phyloP scores from a whole-genome alignment of 139 green algal genomes.

The Ostreobium quekettii region DNA sequence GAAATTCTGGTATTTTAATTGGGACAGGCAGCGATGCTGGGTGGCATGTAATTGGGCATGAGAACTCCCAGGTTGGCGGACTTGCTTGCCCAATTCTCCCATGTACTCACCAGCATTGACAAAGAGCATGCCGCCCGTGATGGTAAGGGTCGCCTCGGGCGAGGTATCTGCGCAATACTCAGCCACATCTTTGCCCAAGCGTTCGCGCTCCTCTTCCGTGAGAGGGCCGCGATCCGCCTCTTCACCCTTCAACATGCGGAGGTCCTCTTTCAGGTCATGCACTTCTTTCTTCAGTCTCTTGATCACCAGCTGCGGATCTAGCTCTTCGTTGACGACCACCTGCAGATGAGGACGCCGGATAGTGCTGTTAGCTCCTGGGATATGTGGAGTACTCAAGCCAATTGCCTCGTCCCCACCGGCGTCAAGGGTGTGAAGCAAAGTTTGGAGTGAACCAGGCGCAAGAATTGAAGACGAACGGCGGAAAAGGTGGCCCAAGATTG shows the following conservation, averaged over 20 bases:
- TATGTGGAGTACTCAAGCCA: too few relatives aligned
- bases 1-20: too few relatives aligned
- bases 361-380: too few relatives aligned
- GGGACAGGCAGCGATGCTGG: too few relatives aligned
- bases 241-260: conserved; percentile 47
- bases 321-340: conserved; percentile 79
- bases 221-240: conserved; percentile 47
- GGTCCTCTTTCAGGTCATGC: conserved; percentile 64
- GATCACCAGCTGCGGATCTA: conserved; percentile 75
- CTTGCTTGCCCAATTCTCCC: too few relatives aligned
- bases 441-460: too few relatives aligned
- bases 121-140: conserved; percentile 60
- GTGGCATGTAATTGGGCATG: too few relatives aligned
- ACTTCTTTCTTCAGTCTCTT: conserved; percentile 59
- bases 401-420: too few relatives aligned
- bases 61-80: too few relatives aligned
- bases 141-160: conserved; percentile 38
- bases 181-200: conserved; percentile 46
- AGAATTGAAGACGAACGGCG: too few relatives aligned
- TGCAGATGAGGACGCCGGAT: conserved; percentile 27
- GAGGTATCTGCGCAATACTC: conserved; percentile 40
- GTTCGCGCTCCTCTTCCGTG: conserved; percentile 52
- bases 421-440: too few relatives aligned
- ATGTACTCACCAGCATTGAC: conserved; percentile 51
- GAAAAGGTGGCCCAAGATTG: too few relatives aligned